Percentiles rank a stretch among this genome's conserved stretches.
phyloP scores from a whole-genome alignment of 257 asterid genomes.

The Eucommia ulmoides region DNA sequence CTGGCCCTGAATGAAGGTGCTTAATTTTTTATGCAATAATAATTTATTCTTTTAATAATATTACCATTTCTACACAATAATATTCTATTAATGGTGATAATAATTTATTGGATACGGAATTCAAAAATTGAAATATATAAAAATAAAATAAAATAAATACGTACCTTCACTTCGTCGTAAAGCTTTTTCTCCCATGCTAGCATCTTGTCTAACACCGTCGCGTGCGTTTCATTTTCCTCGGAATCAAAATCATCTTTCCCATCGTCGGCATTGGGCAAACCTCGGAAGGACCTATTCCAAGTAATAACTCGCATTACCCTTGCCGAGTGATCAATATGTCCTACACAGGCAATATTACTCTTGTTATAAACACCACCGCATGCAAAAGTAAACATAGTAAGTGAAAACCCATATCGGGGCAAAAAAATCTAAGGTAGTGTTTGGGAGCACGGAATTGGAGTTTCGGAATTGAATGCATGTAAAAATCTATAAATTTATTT shows the following conservation, averaged over 20 bases:
- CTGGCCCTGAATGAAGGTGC: too few relatives aligned
- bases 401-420: too few relatives aligned
- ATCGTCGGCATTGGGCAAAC: constrained; percentile 44
- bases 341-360: constrained; percentile 26
- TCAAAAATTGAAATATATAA: constrained; percentile 3
- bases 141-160: too few relatives aligned
- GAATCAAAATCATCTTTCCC: constrained; percentile 67
- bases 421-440: too few relatives aligned
- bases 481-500: too few relatives aligned
- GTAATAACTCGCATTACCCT: constrained; percentile 97
- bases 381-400: too few relatives aligned
- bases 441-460: too few relatives aligned
- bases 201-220: constrained; percentile 97
- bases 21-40: background rate
- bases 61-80: background rate
- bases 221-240: constrained; percentile 93
- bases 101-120: background rate
- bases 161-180: constrained; percentile 96
- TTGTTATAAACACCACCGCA: too few relatives aligned
- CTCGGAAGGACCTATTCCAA: constrained; percentile 90
- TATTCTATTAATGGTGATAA: background rate
- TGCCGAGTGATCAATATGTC: constrained; percentile 85
- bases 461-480: too few relatives aligned
- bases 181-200: constrained; percentile 99
- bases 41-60: background rate